Base-by-base conservation (phyloP, 257 asterid genomes). In the Ilex aquifolium region DNA sequence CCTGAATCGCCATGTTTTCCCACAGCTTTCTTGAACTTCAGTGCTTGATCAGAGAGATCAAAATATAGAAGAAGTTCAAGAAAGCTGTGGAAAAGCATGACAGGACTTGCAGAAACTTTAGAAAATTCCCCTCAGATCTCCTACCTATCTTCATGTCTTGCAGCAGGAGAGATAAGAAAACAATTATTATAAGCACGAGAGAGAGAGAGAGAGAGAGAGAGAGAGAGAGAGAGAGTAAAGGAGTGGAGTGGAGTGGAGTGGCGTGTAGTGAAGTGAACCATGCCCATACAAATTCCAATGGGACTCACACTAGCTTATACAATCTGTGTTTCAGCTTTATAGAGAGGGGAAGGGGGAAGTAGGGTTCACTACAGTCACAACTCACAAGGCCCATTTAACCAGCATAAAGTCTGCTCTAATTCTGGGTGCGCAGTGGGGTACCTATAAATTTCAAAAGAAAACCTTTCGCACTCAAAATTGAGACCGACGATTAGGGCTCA, bases 21-120 rank as follows among this genome's bases (percentile, higher is more conserved):
- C 83, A 74, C 83, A 74, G 70, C 75, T 74, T 66, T 77, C 75
- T 74, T 70, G 83, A 77, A 67, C 83, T 77, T 46, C 54, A 65
- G 54, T 53, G 36, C 52, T 50, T 14, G 14, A 2, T 15, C 4
- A 59, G 44, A 58, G 17, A 27, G 65, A 65, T 57, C 62, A 44
- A 60, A 71, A 51, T 3, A 4, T 15, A 50, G 61, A 55, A 67
- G 81, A 81, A 88, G 96, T 88, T 88, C 96, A 88, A 88, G 95
- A 88, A 88, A 85, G 96, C 96, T 83, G 96, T 88, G 96, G 96
- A 85, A 85, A 83, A 80, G 85, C 85, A 88, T 79, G 86, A 65
- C 78, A 64, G 84, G 88, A 79, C 85, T 81, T 68, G 60, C 5
- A 49, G 13, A 49, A 49, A 36, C 42, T 36, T 8, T 36, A 4